A percentile compares a stretch with the other conserved stretches of the same genome.
These are phyloP conservation scores for Erigeron philadelphicus DNA, from an alignment of 140 eudicot species.

Conservation along the genomic window DNA sequence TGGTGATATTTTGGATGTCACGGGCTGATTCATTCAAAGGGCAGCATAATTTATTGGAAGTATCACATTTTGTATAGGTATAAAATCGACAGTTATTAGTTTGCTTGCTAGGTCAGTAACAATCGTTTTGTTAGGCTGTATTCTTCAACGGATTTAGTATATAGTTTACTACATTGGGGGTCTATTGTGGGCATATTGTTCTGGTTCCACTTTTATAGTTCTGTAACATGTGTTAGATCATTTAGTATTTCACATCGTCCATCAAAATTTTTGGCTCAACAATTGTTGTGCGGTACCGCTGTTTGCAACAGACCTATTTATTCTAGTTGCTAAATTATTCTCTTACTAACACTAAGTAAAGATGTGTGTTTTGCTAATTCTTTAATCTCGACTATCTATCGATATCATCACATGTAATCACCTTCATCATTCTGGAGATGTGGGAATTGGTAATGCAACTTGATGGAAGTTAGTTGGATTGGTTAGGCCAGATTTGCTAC, in stretches of 20 bases:
- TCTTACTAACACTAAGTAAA: no score
- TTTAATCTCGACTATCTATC: no score
- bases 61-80: conserved; percentile 36
- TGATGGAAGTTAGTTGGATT: no score
- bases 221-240: conserved; percentile 21
- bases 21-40: conserved; percentile 1
- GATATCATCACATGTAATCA: no score
- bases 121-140: conserved; percentile 23
- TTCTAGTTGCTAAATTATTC: no score
- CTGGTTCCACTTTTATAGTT: conserved; percentile 9
- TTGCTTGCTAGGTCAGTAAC: conserved; percentile 23
- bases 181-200: conserved; percentile 12
- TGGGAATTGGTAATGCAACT: no score
- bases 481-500: no score
- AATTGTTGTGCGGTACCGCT: neutral
- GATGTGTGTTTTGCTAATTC: no score
- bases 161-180: conserved; percentile 20
- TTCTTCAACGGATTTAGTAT: neutral
- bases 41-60: conserved; percentile 27
- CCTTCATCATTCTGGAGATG: no score
- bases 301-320: no score
- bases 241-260: conserved; percentile 4
- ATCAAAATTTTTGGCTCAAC: neutral
- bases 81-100: conserved; percentile 19
- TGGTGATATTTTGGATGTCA: conserved; percentile 16